Evolutionary conservation across 164 flowering plant species (phyloP), one percentile per base, ranked within the genome.

Genomic region (Saururus chinensis): DNA sequence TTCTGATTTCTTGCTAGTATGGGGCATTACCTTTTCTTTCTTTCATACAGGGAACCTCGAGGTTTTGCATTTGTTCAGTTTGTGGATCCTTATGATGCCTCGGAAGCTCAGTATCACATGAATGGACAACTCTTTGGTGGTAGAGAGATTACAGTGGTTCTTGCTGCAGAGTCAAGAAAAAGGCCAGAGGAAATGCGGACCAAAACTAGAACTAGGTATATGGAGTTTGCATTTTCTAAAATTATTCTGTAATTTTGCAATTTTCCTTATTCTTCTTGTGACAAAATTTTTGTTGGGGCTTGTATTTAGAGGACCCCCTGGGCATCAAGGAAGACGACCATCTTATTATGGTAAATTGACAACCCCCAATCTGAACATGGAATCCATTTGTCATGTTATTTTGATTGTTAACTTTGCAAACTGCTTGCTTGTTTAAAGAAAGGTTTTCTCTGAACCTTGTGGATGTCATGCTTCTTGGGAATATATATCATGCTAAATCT

Each of bases 51-150:
- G 78, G 87, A 84, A 64, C 92, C 96, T 52, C 82, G 92, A 21
- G 92, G 91, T 3, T 89, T 89, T 81, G 96, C 92, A n/a, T 89
- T 89, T 83, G 92, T 89, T 77, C 84, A 89, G 82, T 89, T 86
- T 82, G 89, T 89, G 60, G 92, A 89, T 74, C 60, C 85, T 35
- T 75, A 73, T 75, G 90, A 84, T 51, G 90, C 96, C 20, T 51
- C 74, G 40, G 90, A 89, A 70, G 96, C 96, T 69, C 96, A 86
- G 55, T 82, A 81, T 67, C 83, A 80, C 63, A 86, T 89, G 96
- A 84, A 89, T 75, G 78, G 96, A 40, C 79, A 79, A 63, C 66
- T 75, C 30, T 84, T 89, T 77, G 81, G 86, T 70, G 90, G 92
- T 21, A 73, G 90, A 68, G 86, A 86, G 74, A 81, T 89, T 56